Evolutionary conservation across 2,329 filamentous ascomycete genomes (phyloP), one percentile per base, ranked within the genome.

Genomic region (Lasiodiplodia hormozganensis): DNA sequence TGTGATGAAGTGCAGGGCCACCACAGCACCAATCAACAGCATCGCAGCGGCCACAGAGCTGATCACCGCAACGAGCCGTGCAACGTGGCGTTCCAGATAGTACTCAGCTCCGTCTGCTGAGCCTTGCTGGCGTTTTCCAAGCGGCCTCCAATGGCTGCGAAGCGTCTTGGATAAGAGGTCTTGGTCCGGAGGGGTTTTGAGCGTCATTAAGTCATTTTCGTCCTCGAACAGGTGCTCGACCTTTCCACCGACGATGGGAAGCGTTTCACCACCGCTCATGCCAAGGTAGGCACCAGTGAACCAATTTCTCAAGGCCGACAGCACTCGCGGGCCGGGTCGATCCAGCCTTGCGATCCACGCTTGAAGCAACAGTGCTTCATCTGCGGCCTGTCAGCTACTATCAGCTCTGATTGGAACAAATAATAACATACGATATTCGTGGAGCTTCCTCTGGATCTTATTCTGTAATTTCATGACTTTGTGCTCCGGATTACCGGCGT

Each of bases 361-460:
- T 8, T 53, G 23, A 5, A 18, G 51, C 3, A 53, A 16, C 12
- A 53, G 3, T 7, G 25, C 6, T 2, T 52, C 21, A n/a, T 53
- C 51, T 53, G 12, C 12, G 3, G 6, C 3, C 2, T 2, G 6
- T 53, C 14, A 14, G 51, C 11, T 53, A 2, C 23, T 4, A 25
- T 2, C 16, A 43, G 16, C 40, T n/a, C 5, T 18, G 7, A 0
- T 7, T 18, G 1, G 7, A 5, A 18, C 7, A 3, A n/a, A 1
- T n/a, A 7, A 43, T 7, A 6, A 7, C 40, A 0, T 43, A 43
- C 40, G 40, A 7, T 43, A n/a, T 43, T 43, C 40, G 5, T 43
- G 40, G 2, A 18, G 16, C 16, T 43, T 43, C 6, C 5, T 43
- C 6, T 43, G 40, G 16, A 43, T 43, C 7, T 18, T 43, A 2